Conservation (phyloP, 495 filamentous ascomycete species). For the Xylaria flabelliformis region DNA sequence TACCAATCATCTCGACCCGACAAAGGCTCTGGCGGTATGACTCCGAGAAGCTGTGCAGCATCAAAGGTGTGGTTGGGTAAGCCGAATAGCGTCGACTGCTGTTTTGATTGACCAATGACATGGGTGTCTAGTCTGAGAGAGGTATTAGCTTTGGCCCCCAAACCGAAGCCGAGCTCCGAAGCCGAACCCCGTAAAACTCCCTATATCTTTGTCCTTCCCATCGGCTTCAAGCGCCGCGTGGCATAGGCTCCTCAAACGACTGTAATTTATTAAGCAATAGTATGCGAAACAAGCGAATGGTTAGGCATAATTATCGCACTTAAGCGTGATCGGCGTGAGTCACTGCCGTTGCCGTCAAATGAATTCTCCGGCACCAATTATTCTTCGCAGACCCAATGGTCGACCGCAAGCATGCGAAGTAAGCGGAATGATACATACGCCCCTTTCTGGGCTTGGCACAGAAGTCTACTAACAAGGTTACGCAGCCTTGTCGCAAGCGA, state of each 20-base stretch:
- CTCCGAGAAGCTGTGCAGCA: conserved; percentile 5
- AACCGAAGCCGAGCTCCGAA: conserved; percentile 29
- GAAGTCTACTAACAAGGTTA: conserved; percentile 19
- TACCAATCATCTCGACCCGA: not conserved
- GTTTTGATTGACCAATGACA: conserved; percentile 5
- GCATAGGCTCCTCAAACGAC: not conserved
- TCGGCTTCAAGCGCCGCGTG: not conserved
- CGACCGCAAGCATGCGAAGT: conserved; percentile 41
- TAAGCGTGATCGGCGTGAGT: conserved; percentile 13
- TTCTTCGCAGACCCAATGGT: conserved; percentile 37
- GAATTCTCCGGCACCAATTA: conserved; percentile 16
- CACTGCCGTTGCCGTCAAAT: conserved; percentile 7
- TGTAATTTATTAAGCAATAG: not conserved
- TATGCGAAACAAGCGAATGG: too few species aligned
- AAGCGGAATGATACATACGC: conserved; percentile 12
- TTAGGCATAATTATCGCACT: not conserved
- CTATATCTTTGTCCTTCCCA: not conserved
- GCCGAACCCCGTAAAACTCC: conserved; percentile 12
- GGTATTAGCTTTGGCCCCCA: not conserved
- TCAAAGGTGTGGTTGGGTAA: not conserved
- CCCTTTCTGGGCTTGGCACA: not conserved
- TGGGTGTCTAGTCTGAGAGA: not conserved
- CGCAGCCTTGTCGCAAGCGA: conserved; percentile 42
- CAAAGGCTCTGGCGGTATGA: not conserved
- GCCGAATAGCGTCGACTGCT: conserved; percentile 10